phyloP scores from a whole-genome alignment of 2,329 filamentous ascomycete species.

The Colletotrichum horii region DNA sequence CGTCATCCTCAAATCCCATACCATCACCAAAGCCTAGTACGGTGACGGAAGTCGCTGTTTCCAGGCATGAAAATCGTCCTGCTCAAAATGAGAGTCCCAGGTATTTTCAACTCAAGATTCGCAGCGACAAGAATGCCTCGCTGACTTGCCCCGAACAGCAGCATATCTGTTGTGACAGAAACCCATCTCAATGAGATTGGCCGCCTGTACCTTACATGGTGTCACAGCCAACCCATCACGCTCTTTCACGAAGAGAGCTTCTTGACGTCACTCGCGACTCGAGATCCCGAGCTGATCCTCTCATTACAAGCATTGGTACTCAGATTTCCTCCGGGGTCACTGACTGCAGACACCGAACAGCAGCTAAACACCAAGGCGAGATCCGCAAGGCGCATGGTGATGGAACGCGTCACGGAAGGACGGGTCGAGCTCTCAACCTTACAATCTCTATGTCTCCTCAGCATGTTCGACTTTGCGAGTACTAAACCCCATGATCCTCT shows the following conservation, averaged over 20 bases:
- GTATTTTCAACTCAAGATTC: rapidly evolving
- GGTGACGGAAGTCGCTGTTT: neutral
- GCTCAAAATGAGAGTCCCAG: neutral
- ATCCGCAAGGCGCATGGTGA: conserved; percentile 28
- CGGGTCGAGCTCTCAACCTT: conserved; percentile 41
- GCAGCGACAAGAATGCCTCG: rapidly evolving
- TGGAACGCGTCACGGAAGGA: conserved; percentile 38
- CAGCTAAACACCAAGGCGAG: neutral
- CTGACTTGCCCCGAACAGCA: neutral
- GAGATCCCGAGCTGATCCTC: conserved; percentile 40
- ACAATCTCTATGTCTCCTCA: conserved; percentile 41
- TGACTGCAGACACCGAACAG: neutral
- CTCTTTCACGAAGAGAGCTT: conserved; percentile 49
- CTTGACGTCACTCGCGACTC: conserved; percentile 38
- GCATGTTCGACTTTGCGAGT: conserved; percentile 41
- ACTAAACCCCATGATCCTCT: neutral
- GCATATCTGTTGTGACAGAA: neutral
- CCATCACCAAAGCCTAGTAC: neutral
- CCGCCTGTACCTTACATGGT: conserved; percentile 46
- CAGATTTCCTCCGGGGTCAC: conserved; percentile 38
- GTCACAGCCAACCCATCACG: conserved; percentile 54
- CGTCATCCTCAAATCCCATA: neutral
- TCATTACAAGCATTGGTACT: conserved; percentile 43
- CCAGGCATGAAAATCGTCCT: neutral
- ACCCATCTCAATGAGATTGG: neutral